These are phyloP conservation scores for Byssochlamys sp. DNA, from an alignment of 2,329 filamentous ascomycete genomes.

Conservation along the genomic window DNA sequence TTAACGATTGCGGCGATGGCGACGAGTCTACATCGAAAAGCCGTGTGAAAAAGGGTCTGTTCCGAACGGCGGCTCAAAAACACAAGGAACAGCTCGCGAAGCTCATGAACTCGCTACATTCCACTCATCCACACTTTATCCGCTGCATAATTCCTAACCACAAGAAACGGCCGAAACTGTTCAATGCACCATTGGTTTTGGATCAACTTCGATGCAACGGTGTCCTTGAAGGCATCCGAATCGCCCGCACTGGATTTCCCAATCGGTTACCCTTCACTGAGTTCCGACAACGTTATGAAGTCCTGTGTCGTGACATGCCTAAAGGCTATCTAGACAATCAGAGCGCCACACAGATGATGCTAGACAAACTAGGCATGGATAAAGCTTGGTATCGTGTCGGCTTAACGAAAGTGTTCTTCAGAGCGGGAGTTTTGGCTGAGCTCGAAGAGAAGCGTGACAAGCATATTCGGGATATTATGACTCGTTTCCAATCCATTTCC, in stretches of 20 bases:
- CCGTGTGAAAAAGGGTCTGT: slow-evolving; percentile 91
- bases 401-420: slow-evolving; percentile 94
- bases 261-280: slow-evolving; percentile 87
- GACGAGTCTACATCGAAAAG: slow-evolving; percentile 63
- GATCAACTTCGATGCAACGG: slow-evolving; percentile 97
- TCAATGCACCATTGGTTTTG: slow-evolving; percentile 81
- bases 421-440: slow-evolving; percentile 88
- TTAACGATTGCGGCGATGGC: slow-evolving; percentile 73
- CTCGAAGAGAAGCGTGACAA: slow-evolving; percentile 90
- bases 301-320: slow-evolving; percentile 78
- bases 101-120: slow-evolving; percentile 86
- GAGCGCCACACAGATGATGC: slow-evolving; percentile 70
- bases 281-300: slow-evolving; percentile 91
- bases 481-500: slow-evolving; percentile 81
- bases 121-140: slow-evolving; percentile 95
- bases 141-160: slow-evolving; percentile 96
- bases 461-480: slow-evolving; percentile 87
- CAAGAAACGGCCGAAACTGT: slow-evolving; percentile 90
- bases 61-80: slow-evolving; percentile 88
- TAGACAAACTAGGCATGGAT: slow-evolving; percentile 80
- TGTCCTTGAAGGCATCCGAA: slow-evolving; percentile 96
- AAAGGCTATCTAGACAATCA: slow-evolving; percentile 88
- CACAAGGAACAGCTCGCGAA: slow-evolving; percentile 98
- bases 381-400: slow-evolving; percentile 82
- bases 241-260: slow-evolving; percentile 91